Evolutionary conservation across 768 basidiomycete genomes (phyloP).

Genomic region (Leccinum pellstonianum): DNA sequence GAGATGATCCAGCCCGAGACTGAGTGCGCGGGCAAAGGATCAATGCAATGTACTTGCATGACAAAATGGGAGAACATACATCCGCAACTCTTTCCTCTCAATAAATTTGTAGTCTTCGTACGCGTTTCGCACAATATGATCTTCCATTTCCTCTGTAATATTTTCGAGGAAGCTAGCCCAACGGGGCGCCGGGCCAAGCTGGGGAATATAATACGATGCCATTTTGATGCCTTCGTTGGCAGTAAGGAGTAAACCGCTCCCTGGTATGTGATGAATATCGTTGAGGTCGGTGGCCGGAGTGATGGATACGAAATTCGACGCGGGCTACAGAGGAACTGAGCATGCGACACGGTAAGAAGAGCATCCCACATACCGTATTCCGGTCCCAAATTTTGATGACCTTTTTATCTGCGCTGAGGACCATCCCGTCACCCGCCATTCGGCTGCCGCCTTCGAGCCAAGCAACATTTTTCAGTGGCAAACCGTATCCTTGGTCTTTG

Average conservation of each 20-base stretch:
- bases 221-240: slow-evolving; percentile 98
- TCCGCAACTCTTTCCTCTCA: slow-evolving; percentile 79
- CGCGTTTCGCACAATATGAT: slow-evolving; percentile 69
- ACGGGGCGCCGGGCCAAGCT: slow-evolving; percentile 92
- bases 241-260: slow-evolving; percentile 84
- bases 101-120: slow-evolving; percentile 99
- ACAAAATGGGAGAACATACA: slow-evolving; percentile 49
- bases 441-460: slow-evolving; percentile 89
- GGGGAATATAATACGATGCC: slow-evolving; percentile 92
- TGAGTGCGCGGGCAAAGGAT: slow-evolving; percentile 31
- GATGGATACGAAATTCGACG: slow-evolving; percentile 86
- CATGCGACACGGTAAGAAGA: neutral
- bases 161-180: slow-evolving; percentile 99
- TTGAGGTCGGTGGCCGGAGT: slow-evolving; percentile 90
- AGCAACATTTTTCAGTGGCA: slow-evolving; percentile 77
- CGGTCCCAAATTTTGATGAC: slow-evolving; percentile 98
- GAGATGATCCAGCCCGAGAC: slow-evolving; percentile 93
- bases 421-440: slow-evolving; percentile 85
- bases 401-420: slow-evolving; percentile 93
- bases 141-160: slow-evolving; percentile 98
- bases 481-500: slow-evolving; percentile 97
- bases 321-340: slow-evolving; percentile 50
- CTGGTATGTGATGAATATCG: slow-evolving; percentile 85
- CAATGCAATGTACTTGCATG: neutral
- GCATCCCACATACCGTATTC: slow-evolving; percentile 55